A percentile compares a stretch with the other conserved stretches of the same genome.
These are phyloP conservation scores for Naganishia antarctica DNA, from an alignment of 768 basidiomycete genomes.

Conservation along the genomic window DNA sequence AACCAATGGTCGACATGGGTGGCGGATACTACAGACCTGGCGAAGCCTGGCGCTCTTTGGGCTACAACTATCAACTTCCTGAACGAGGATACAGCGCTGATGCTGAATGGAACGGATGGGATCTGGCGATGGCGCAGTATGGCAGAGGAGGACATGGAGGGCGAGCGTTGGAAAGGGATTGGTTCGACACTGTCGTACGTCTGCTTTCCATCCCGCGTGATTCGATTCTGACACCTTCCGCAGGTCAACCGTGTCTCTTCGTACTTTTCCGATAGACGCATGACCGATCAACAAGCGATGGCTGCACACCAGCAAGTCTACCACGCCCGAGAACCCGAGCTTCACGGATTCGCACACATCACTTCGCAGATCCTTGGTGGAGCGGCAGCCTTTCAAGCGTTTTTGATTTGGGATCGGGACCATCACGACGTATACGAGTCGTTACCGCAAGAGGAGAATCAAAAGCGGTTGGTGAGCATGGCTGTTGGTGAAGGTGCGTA, in stretches of 20 bases:
- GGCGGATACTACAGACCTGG: constrained; percentile 5
- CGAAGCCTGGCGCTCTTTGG: constrained; percentile 13
- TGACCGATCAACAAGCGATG: constrained; percentile 41
- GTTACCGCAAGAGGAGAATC: constrained; percentile 39
- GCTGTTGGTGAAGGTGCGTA: constrained; percentile 46
- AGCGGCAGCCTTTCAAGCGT: constrained; percentile 47
- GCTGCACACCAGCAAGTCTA: constrained; percentile 44
- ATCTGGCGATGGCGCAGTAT: constrained; percentile 26
- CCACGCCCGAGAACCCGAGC: constrained; percentile 32
- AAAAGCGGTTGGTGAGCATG: constrained; percentile 43
- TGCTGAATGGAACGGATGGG: constrained; percentile 22
- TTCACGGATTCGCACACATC: constrained; percentile 31
- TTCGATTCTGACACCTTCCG: background rate
- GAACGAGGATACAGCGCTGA: constrained; percentile 13
- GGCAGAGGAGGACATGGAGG: background rate
- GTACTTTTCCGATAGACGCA: constrained; percentile 41
- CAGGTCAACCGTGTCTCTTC: constrained; percentile 40
- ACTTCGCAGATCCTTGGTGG: constrained; percentile 42
- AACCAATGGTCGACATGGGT: background rate
- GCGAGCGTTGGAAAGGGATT: constrained; percentile 29
- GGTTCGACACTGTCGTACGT: constrained; percentile 47
- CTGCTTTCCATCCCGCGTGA: background rate
- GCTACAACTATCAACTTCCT: constrained; percentile 20
- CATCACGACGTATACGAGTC: constrained; percentile 41
- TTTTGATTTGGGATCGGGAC: constrained; percentile 45